Percentiles rank a stretch among this genome's conserved stretches.
Conservation (phyloP, 768 basidiomycete species). For the Boletus speciosus region DNA sequence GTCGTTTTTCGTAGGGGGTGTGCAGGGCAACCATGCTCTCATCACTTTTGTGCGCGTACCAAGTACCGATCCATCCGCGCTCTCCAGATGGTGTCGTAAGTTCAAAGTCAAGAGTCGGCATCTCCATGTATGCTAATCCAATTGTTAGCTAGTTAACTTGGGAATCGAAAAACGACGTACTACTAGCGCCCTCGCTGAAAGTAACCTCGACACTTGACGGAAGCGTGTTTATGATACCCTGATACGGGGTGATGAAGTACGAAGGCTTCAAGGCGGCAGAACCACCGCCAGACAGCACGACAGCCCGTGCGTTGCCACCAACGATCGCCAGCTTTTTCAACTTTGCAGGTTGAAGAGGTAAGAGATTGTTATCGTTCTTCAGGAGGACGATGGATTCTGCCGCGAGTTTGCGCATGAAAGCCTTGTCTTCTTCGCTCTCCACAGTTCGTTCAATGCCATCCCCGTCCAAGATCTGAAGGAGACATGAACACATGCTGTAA, state of each 20-base stretch:
- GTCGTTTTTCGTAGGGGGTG: constrained; percentile 39
- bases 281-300: constrained; percentile 73
- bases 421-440: constrained; percentile 59
- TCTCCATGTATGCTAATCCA: constrained; percentile 53
- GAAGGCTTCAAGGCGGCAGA: constrained; percentile 67
- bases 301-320: constrained; percentile 60
- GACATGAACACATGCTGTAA: neutral
- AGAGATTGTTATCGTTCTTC: constrained; percentile 56
- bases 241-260: constrained; percentile 74
- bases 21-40: constrained; percentile 50
- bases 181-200: constrained; percentile 66
- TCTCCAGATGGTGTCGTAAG: constrained; percentile 56
- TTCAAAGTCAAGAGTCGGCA: constrained; percentile 68
- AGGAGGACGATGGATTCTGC: constrained; percentile 70
- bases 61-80: constrained; percentile 64
- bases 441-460: constrained; percentile 63
- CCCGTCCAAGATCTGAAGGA: constrained; percentile 58
- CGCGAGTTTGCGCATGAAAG: constrained; percentile 64
- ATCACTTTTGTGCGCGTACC: constrained; percentile 55
- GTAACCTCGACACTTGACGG: constrained; percentile 48
- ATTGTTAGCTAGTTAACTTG: neutral
- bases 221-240: constrained; percentile 66
- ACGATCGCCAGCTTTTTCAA: constrained; percentile 73
- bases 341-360: constrained; percentile 35
- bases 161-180: constrained; percentile 34